These are phyloP conservation scores for Kandelia obovata DNA, from an alignment of 345 rosid species.

Conservation along the genomic window DNA sequence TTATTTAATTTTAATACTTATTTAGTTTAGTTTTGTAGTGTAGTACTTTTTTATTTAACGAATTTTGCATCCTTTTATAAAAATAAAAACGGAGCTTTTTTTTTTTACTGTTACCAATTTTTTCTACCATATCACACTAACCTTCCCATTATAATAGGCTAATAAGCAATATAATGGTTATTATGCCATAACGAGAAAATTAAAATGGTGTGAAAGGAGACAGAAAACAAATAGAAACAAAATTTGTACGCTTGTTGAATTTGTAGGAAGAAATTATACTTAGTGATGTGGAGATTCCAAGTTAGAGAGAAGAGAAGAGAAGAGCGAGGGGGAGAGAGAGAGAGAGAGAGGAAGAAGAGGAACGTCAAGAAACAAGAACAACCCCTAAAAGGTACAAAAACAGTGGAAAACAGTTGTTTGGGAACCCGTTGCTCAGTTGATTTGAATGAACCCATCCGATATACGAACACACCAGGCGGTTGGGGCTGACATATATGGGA, in stretches of 20 bases:
- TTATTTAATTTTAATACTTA: too few species aligned
- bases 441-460: background rate
- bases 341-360: background rate
- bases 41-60: too few species aligned
- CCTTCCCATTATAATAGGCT: too few species aligned
- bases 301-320: background rate
- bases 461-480: background rate
- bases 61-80: too few species aligned
- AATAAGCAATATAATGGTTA: too few species aligned
- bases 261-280: slow-evolving; percentile 8
- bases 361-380: slow-evolving; percentile 13
- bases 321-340: background rate
- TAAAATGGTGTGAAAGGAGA: background rate
- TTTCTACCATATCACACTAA: too few species aligned
- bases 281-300: slow-evolving; percentile 39
- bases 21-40: too few species aligned
- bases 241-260: too few species aligned
- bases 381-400: slow-evolving; percentile 17
- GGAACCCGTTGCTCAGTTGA: background rate
- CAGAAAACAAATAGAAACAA: background rate
- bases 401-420: slow-evolving; percentile 32
- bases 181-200: too few species aligned
- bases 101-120: too few species aligned
- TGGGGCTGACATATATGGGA: background rate
- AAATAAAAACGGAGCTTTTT: too few species aligned